Evolutionary conservation across 495 filamentous ascomycete genomes (phyloP).

Genomic region (Hyphodiscus hymeniophilus): DNA sequence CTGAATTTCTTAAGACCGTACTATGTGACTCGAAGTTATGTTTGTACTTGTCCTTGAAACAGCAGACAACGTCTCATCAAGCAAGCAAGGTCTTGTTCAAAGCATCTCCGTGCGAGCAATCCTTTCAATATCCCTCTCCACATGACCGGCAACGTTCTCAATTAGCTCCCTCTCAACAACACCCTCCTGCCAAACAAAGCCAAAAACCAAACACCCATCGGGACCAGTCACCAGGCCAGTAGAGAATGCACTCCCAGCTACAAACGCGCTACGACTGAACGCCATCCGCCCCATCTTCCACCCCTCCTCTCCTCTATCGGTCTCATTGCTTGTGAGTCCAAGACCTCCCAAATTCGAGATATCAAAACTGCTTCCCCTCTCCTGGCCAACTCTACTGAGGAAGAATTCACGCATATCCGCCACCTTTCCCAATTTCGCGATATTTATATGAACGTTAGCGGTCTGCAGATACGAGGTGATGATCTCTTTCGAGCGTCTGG

Average conservation of each 20-base stretch:
- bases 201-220: constrained; percentile 9
- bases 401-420: constrained; percentile 12
- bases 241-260: constrained; percentile 12
- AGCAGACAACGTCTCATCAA: too few relatives aligned
- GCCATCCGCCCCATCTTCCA: constrained; percentile 13
- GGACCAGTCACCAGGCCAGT: constrained; percentile 11
- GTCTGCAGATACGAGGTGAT: constrained; percentile 6
- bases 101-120: neutral
- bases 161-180: constrained; percentile 2
- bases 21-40: too few relatives aligned
- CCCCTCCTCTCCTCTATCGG: neutral
- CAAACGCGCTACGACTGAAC: constrained; percentile 16
- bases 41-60: too few relatives aligned
- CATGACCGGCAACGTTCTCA: neutral
- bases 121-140: neutral
- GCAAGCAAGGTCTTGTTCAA: too few relatives aligned
- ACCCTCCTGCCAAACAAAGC: constrained; percentile 12
- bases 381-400: neutral
- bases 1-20: too few relatives aligned
- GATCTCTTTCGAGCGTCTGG: neutral
- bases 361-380: constrained; percentile 11
- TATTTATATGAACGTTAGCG: neutral
- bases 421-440: constrained; percentile 4
- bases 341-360: constrained; percentile 16
- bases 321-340: neutral